Evolutionary conservation across 768 basidiomycete genomes (phyloP).

Genomic region (Suillus hirtellus): DNA sequence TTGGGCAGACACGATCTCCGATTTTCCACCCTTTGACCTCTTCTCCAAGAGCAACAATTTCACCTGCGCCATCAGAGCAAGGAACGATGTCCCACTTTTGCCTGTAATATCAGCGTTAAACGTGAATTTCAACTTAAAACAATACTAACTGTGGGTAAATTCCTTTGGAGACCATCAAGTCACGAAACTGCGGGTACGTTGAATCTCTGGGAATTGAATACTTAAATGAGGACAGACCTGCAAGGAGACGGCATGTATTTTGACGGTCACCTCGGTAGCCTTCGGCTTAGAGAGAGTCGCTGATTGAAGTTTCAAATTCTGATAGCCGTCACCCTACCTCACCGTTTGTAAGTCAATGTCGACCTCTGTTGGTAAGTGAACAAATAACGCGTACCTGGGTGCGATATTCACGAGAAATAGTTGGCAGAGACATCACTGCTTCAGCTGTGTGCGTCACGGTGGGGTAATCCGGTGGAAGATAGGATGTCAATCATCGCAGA

Average conservation of each 20-base stretch:
- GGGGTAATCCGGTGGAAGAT: background rate
- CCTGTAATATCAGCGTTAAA: conserved; percentile 22
- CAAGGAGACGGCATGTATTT: conserved; percentile 56
- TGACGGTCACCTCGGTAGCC: conserved; percentile 53
- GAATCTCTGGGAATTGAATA: background rate
- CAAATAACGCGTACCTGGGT: conserved; percentile 13
- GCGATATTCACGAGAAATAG: conserved; percentile 19
- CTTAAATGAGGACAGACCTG: conserved; percentile 32
- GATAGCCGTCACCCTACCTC: conserved; percentile 25
- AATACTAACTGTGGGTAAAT: conserved; percentile 37
- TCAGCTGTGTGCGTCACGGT: background rate
- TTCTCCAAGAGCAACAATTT: conserved; percentile 47
- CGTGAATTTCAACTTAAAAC: conserved; percentile 33
- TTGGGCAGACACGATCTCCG: conserved; percentile 59
- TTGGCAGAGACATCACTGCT: conserved; percentile 18
- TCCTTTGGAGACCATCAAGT: conserved; percentile 43
- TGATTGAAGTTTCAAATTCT: conserved; percentile 30
- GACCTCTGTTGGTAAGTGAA: background rate
- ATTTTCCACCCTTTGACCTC: conserved; percentile 47
- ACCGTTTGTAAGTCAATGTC: background rate
- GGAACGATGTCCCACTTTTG: conserved; percentile 31
- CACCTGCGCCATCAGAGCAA: conserved; percentile 57
- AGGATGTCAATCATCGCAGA: background rate
- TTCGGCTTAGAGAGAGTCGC: conserved; percentile 34
- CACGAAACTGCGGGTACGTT: conserved; percentile 44